These are phyloP conservation scores for Zychaea mexicana DNA, from an alignment of 371 early-diverging fungal species.

Conservation along the genomic window DNA sequence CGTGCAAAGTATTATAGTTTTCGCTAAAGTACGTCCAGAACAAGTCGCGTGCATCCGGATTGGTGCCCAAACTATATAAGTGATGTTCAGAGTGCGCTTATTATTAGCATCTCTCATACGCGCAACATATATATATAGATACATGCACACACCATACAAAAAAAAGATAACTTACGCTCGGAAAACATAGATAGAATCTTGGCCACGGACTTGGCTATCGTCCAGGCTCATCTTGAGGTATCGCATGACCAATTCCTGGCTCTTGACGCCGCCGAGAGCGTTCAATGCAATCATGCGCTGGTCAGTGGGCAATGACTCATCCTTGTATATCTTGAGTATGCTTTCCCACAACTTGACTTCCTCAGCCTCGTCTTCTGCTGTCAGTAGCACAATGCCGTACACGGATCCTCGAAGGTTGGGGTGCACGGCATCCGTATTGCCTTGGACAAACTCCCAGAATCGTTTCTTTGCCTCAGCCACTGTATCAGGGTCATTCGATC, in stretches of 20 bases:
- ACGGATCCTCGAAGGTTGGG: slow-evolving; percentile 86
- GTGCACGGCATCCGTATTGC: slow-evolving; percentile 62
- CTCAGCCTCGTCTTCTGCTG: slow-evolving; percentile 70
- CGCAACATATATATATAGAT: too few species aligned
- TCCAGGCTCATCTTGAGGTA: slow-evolving; percentile 71
- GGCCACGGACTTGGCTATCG: slow-evolving; percentile 72
- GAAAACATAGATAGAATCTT: slow-evolving; percentile 78
- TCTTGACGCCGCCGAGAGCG: slow-evolving; percentile 74
- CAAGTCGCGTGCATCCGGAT: slow-evolving; percentile 63
- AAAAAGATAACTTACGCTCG: slow-evolving; percentile 28
- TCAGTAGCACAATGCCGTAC: slow-evolving; percentile 71
- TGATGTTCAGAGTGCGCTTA: not conserved
- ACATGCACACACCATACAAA: not conserved
- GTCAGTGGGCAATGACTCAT: slow-evolving; percentile 65
- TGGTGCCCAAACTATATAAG: slow-evolving; percentile 45
- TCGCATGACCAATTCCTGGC: slow-evolving; percentile 56
- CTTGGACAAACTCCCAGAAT: slow-evolving; percentile 46
- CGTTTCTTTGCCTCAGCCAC: slow-evolving; percentile 47
- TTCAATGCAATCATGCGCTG: slow-evolving; percentile 79
- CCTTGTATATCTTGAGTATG: slow-evolving; percentile 73
- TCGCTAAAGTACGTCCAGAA: slow-evolving; percentile 81
- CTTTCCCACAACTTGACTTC: slow-evolving; percentile 63
- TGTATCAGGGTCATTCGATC: slow-evolving; percentile 35
- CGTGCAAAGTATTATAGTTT: slow-evolving; percentile 69
- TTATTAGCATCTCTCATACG: not conserved